phyloP scores from a whole-genome alignment of 208 protist genomes.

The Trichomonas gallinae region DNA sequence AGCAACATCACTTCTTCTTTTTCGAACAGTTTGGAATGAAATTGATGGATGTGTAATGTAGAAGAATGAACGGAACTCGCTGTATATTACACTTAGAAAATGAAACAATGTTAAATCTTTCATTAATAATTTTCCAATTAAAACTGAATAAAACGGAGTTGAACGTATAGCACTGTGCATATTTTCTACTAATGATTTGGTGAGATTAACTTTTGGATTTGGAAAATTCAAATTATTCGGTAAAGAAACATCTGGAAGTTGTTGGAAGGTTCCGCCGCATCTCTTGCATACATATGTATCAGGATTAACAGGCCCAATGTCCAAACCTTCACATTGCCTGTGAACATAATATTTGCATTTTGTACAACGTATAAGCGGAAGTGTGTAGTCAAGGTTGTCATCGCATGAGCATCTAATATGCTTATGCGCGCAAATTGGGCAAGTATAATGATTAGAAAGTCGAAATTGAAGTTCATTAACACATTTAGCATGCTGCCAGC shows the following conservation, averaged over 20 bases:
- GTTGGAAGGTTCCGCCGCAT: neutral
- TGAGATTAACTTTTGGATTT: neutral
- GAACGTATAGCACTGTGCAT: neutral
- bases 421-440: neutral
- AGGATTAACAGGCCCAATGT: neutral
- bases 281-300: neutral
- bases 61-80: neutral
- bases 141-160: neutral
- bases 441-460: neutral
- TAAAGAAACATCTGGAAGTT: slow-evolving; percentile 8
- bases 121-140: neutral
- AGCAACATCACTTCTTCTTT: neutral
- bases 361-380: neutral
- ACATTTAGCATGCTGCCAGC: slow-evolving; percentile 5
- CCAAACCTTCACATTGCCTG: neutral
- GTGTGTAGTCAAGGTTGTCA: neutral
- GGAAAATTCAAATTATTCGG: neutral
- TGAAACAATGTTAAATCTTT: neutral
- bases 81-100: neutral
- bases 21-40: neutral
- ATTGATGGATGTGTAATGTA: neutral
- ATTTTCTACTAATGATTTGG: neutral
- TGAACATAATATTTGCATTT: slow-evolving; percentile 8
- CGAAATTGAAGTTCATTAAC: neutral
- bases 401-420: neutral